A percentile compares a stretch with the other conserved stretches of the same genome.
These are phyloP conservation scores for Corymbia citriodora DNA, from an alignment of 441 rosid species.

Conservation along the genomic window DNA sequence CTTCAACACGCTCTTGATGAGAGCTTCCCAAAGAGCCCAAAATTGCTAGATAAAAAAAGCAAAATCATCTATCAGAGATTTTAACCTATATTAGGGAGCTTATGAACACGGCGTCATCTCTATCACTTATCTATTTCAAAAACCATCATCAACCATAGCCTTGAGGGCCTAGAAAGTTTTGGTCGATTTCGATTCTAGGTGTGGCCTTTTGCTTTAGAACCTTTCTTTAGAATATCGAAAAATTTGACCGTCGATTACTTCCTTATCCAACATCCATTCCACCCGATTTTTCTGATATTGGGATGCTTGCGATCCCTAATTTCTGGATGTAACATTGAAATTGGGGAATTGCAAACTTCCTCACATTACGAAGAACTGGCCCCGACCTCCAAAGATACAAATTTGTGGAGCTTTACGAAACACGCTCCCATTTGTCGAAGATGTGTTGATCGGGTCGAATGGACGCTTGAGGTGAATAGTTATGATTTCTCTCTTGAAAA, in stretches of 20 bases:
- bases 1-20: background rate
- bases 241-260: background rate
- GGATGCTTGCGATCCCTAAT: background rate
- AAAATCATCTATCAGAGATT: background rate
- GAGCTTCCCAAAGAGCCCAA: background rate
- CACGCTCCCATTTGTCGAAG: fast-evolving
- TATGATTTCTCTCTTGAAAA: background rate
- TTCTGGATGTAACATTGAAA: background rate
- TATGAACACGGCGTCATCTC: background rate
- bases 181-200: background rate
- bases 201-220: background rate
- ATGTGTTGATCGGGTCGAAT: background rate
- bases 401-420: background rate
- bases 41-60: background rate
- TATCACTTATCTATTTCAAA: background rate
- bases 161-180: background rate
- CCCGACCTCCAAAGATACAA: background rate
- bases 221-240: background rate
- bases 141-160: background rate
- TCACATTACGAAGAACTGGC: background rate
- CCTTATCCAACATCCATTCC: background rate
- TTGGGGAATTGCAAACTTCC: background rate
- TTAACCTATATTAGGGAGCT: background rate
- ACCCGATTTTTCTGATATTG: background rate
- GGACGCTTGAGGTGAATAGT: background rate